phyloP scores from a whole-genome alignment of 129 eudicot genomes.

The Tagetes erecta region DNA sequence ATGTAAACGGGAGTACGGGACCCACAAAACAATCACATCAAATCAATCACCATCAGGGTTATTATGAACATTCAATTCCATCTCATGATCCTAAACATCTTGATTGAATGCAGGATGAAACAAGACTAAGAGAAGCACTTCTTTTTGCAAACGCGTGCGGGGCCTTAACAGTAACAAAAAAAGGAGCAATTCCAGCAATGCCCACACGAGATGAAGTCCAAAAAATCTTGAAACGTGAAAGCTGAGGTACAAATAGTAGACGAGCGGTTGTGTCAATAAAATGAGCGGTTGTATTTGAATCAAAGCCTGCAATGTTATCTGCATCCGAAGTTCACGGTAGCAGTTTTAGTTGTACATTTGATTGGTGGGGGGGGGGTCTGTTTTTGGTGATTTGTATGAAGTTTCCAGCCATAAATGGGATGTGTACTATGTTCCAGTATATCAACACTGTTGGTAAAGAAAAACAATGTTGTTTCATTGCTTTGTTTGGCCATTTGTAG shows the following conservation, averaged over 20 bases:
- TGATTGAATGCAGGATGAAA: slow-evolving; percentile 60
- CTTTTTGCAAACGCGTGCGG: slow-evolving; percentile 88
- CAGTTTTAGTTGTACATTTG: slow-evolving; percentile 20
- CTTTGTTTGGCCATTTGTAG: slow-evolving; percentile 23
- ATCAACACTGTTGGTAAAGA: slow-evolving; percentile 31
- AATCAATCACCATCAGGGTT: neutral
- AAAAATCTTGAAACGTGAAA: slow-evolving; percentile 35
- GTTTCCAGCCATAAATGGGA: slow-evolving; percentile 27
- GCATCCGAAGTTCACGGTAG: slow-evolving; percentile 3
- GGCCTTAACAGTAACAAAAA: slow-evolving; percentile 71
- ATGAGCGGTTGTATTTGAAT: slow-evolving; percentile 19
- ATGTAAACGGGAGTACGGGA: neutral
- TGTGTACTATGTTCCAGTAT: slow-evolving; percentile 33
- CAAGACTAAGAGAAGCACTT: slow-evolving; percentile 69
- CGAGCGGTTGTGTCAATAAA: slow-evolving; percentile 4
- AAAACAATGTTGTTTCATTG: slow-evolving; percentile 15
- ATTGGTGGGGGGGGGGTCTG: no score
- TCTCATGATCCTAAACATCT: neutral
- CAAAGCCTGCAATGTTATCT: slow-evolving; percentile 12
- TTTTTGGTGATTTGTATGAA: slow-evolving; percentile 10
- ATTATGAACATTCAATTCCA: neutral
- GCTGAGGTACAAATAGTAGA: slow-evolving; percentile 4
- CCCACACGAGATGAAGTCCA: slow-evolving; percentile 74
- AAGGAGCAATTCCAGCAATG: slow-evolving; percentile 87
- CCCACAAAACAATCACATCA: slow-evolving; percentile 1